Percentiles rank a stretch among this genome's conserved stretches.
Conservation (phyloP, 2,329 filamentous ascomycete species). For the Hypoxylon sp. region DNA sequence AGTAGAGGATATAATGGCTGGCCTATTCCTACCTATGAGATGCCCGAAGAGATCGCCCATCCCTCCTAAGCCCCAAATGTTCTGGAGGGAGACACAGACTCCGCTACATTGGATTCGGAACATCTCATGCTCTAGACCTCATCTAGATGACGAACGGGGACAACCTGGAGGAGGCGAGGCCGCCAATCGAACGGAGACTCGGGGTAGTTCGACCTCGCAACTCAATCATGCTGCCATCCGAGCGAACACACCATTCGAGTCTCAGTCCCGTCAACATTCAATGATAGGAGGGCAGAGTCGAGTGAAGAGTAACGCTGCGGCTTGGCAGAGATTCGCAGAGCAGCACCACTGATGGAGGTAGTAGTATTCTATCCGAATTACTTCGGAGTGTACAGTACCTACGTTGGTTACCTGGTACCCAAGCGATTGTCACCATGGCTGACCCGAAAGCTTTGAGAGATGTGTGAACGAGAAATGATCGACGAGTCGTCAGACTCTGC, state of each 20-base stretch:
- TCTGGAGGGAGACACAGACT: not conserved
- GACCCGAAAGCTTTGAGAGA: not conserved
- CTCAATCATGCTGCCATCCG: not conserved
- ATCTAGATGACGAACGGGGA: not conserved
- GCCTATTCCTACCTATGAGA: too few species aligned
- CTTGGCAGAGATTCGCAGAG: not conserved
- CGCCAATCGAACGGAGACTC: not conserved
- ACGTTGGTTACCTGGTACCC: too few species aligned
- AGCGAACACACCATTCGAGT: not conserved
- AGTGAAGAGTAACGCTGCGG: not conserved
- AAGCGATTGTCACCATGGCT: not conserved
- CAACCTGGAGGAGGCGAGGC: not conserved
- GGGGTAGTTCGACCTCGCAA: not conserved
- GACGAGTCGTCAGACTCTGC: not conserved
- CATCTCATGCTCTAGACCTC: not conserved
- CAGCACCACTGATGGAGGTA: not conserved
- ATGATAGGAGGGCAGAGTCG: not conserved
- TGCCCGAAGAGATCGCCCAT: too few species aligned
- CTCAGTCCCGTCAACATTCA: not conserved
- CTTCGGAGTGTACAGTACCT: not conserved
- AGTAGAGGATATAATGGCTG: too few species aligned
- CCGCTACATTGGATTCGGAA: not conserved
- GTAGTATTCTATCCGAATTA: not conserved
- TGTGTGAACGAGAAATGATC: not conserved
- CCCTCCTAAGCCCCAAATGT: not conserved